Base-by-base conservation (phyloP, 2,329 filamentous ascomycete species). In the Cryphonectria radicalis region DNA sequence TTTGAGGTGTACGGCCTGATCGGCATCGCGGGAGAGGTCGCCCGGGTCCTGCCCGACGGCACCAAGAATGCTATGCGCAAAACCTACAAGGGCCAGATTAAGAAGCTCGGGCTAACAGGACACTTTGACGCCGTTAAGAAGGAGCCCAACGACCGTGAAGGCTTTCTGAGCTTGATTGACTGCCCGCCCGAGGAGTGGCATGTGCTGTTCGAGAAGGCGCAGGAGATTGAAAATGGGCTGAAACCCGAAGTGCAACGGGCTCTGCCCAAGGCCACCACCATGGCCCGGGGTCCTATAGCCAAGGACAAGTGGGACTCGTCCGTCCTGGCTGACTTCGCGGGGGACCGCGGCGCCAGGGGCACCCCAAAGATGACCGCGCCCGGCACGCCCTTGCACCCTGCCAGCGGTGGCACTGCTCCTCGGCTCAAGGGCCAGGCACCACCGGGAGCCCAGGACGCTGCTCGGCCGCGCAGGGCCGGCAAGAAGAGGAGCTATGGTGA, bases 401-500 rank as follows among this genome's bases (percentile, higher is more conserved):
- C 78, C 66, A 69, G 71, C 71, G 43, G 73, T 73, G 76, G 74
- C 13, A 64, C 80, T 64, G 65, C 80, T 66, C 79, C 77, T 55
- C 80, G 84, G 37, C 75, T 81, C 68, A 85, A 85, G 78, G 77
- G 76, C 42, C 80, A 77, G 64, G 81, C 81, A 57, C 72, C 81
- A 57, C 72, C 79, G 32, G 76, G 80, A 40, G 80, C 78, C n/a
- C 80, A 84, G 43, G 85, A 88, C 69, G 80, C 82, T 14, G 80
- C 83, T 55, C 85, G 92, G 69, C 89, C 91, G 46, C 90, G 91
- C 75, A 87, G 92, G 64, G 84, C 85, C 69, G 86, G 88, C 73
- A 93, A 92, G 83, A 94, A 94, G 84, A 87, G 93, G 64, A 88
- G 90, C 73, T 95, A 94, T 78, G 90, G 91, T 55, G 92, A 95